Evolutionary conservation across 257 asterid genomes (phyloP).

Genomic region (Primulina tabacum): DNA sequence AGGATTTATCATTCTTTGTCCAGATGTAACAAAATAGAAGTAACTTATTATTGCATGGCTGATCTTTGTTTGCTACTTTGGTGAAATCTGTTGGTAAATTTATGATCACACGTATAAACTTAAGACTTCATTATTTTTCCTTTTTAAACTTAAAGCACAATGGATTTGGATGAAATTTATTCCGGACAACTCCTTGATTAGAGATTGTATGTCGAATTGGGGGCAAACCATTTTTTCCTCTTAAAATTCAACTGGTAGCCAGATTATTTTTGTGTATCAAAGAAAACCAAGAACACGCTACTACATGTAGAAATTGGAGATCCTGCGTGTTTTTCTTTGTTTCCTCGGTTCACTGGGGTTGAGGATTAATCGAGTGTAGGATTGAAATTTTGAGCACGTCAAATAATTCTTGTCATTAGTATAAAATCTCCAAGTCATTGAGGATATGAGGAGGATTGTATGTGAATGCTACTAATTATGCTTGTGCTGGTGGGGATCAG

Average conservation of each 20-base stretch:
- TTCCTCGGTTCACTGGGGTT: not conserved
- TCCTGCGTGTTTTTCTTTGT: not conserved
- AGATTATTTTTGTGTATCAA: not conserved
- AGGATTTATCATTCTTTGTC: not conserved
- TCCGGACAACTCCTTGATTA: not conserved
- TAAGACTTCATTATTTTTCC: not conserved
- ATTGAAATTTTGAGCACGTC: not conserved
- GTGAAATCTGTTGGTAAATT: not conserved
- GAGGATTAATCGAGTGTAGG: not conserved
- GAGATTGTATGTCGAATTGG: not conserved
- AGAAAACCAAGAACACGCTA: no score
- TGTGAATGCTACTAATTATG: conserved; percentile 24
- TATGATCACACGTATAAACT: not conserved
- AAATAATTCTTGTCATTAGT: conserved; percentile 11
- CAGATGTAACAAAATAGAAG: conserved; percentile 5
- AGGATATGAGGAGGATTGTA: not conserved
- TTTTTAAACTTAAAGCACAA: not conserved
- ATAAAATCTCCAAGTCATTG: conserved; percentile 6
- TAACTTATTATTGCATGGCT: not conserved
- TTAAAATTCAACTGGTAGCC: not conserved
- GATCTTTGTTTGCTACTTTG: conserved; percentile 2
- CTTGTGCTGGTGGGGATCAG: conserved; percentile 45
- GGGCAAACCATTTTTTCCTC: not conserved
- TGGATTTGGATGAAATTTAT: conserved; percentile 2
- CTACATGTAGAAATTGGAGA: not conserved